Evolutionary conservation across 768 basidiomycete genomes (phyloP), one percentile per base, ranked within the genome.

Genomic region (Hortiboletus campestris): DNA sequence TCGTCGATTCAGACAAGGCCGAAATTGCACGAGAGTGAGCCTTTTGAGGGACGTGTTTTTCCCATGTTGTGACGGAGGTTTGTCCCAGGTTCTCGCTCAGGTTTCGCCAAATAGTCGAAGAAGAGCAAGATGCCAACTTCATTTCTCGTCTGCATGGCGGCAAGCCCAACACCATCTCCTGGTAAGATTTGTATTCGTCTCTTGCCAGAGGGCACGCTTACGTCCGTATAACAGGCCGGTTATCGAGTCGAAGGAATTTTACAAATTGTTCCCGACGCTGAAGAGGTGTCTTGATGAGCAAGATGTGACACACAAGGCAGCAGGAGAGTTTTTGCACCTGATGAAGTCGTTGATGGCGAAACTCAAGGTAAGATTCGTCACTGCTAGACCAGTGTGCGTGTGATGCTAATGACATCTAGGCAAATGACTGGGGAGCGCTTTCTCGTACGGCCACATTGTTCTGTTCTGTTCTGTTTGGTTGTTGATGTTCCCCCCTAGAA

Each of bases 301-400:
- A 56, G 57, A 60, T 3, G 61, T 77, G 10, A 81, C 82, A 0
- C 82, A 85, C 59, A 65, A 68, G 5, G 72, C 75, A 0, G 84
- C 80, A 0, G 78, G 79, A 28, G 75, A 80, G 51, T 85, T 85
- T 60, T 65, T 85, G 17, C 76, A 78, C 36, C 76, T 78, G 0
- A 68, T 85, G 60, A 85, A 85, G 67, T 81, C 80, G 0, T 57
- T 85, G 46, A 85, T 85, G 84, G 84, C 84, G 7, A 85, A 85
- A 56, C 67, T 85, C 51, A 85, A 84, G 76, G 84, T 80, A 36
- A 45, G 55, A 29, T 19, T n/a, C 51, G 20, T 39, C 20, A 2
- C 11, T 9, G 3, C 28, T 44, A 20, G 46, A n/a, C 19, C 3
- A 14, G 0, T n/a, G 16, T 6, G 10, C 4, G 5, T 6, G 3